These are phyloP conservation scores for Capronia coronata DNA, from an alignment of 2,329 filamentous ascomycete species.

Conservation along the genomic window DNA sequence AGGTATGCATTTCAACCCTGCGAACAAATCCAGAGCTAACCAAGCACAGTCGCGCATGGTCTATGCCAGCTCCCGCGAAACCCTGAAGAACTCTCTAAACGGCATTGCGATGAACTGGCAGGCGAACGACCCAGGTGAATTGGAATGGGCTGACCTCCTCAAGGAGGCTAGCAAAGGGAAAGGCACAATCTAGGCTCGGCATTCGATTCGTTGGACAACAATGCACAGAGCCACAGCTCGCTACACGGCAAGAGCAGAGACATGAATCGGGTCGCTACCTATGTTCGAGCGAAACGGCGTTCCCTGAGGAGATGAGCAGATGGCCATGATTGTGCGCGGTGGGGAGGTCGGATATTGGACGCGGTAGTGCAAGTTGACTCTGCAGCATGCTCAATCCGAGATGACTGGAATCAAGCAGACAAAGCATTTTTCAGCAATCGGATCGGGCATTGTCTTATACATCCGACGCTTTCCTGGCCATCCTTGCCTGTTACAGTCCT, in stretches of 20 bases:
- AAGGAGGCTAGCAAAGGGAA: conserved; percentile 33
- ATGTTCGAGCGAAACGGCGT: conserved; percentile 1
- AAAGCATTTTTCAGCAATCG: conserved; percentile 3
- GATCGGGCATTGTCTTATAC: neutral
- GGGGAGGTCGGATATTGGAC: conserved; percentile 12
- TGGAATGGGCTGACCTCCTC: conserved; percentile 32
- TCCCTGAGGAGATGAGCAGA: conserved; percentile 11
- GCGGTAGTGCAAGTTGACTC: conserved; percentile 13
- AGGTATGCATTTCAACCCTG: conserved; percentile 17
- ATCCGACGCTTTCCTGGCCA: neutral
- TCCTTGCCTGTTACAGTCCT: too few species aligned
- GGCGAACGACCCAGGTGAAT: conserved; percentile 33
- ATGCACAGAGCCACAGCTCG: neutral
- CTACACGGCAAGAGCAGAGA: neutral
- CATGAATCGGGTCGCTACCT: too few species aligned
- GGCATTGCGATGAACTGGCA: conserved; percentile 33
- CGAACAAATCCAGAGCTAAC: conserved; percentile 18
- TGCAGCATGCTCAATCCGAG: conserved; percentile 11
- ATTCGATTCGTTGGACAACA: conserved; percentile 6
- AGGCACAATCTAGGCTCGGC: conserved; percentile 21
- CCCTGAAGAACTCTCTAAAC: conserved; percentile 45
- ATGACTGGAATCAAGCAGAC: conserved; percentile 14
- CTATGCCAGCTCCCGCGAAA: conserved; percentile 46
- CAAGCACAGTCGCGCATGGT: conserved; percentile 42
- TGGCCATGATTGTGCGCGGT: conserved; percentile 8